Evolutionary conservation across 106 monocot species (phyloP), one percentile per base, ranked within the genome.

Genomic region (Acorus calamus): DNA sequence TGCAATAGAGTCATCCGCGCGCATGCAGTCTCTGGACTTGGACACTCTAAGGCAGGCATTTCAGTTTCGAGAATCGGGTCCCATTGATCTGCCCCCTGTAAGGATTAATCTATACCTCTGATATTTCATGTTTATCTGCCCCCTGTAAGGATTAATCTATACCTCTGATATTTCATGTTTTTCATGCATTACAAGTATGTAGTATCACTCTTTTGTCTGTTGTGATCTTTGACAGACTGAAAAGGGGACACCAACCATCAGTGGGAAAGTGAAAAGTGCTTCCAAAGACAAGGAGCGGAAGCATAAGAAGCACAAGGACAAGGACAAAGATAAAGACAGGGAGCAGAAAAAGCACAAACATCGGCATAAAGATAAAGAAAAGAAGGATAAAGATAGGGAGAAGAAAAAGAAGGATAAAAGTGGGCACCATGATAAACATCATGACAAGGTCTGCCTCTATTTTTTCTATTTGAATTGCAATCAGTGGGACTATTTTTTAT

Each of bases 291-390:
- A 81, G 61, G 85, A 86, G 47, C 79, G 58, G 68, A 99, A 88
- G 76, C 92, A 88, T 56, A 92, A 85, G 56, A 99, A 86, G 68
- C 98, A 92, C 71, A 87, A 82, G 63, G 94, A 90, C 44, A 96
- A 65, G 72, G 94, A 90, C 44, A 75, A 69, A 66, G 83, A 86
- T 28, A 94, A 92, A 62, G 87, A 83, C 67, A 85, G 86, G 79
- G 91, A 91, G 72, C 91, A 99, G 73, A 92, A 86, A 64, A 99
- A 88, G 86, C 85, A 84, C 63, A 92, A 88, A 59, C 98, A 88
- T 69, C 87, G 83, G 60, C 85, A 88, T 70, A 99, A 86, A 69
- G 92, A 88, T 69, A 71, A 75, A 28, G 28, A 28, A 58, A 83
- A 76, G 66, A 96, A 91, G 65, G 90, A 96, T 65, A 94, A 84